These are phyloP conservation scores for Trematosphaeria pertusa DNA, from an alignment of 2,329 filamentous ascomycete species.

Conservation along the genomic window DNA sequence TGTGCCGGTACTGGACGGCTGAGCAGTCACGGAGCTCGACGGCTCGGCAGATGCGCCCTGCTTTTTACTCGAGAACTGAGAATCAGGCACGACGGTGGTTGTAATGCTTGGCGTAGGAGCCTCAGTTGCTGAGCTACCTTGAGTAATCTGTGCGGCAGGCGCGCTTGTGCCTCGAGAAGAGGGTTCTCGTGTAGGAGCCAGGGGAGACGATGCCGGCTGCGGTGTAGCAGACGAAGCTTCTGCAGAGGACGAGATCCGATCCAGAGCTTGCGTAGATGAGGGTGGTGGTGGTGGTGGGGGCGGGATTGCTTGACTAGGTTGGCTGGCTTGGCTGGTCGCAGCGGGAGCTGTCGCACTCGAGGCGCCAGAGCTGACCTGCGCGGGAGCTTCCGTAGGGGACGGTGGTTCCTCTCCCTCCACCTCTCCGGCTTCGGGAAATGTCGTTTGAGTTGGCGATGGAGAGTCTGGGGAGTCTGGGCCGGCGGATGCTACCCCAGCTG, in stretches of 20 bases:
- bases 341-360: background rate
- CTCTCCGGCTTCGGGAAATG: too few relatives aligned
- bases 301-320: too few relatives aligned
- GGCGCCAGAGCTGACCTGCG: background rate
- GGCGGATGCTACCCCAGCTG: too few relatives aligned
- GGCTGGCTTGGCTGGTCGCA: background rate
- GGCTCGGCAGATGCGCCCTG: background rate
- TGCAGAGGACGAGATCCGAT: background rate
- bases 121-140: background rate
- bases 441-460: too few relatives aligned
- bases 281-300: background rate
- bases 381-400: conserved; percentile 12
- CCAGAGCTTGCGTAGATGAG: background rate
- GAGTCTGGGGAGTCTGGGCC: conserved; percentile 4
- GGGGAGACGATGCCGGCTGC: background rate
- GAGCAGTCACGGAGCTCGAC: background rate
- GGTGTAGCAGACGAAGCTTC: background rate
- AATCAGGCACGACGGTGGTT: background rate
- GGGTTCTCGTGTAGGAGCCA: background rate
- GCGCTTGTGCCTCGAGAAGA: background rate
- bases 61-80: background rate
- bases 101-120: background rate
- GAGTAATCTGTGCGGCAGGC: background rate
- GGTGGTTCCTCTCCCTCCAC: conserved; percentile 25
- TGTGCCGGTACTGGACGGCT: background rate